phyloP scores from a whole-genome alignment of 192 early-diverging fungal genomes.

The Entomortierella beljakovae region DNA sequence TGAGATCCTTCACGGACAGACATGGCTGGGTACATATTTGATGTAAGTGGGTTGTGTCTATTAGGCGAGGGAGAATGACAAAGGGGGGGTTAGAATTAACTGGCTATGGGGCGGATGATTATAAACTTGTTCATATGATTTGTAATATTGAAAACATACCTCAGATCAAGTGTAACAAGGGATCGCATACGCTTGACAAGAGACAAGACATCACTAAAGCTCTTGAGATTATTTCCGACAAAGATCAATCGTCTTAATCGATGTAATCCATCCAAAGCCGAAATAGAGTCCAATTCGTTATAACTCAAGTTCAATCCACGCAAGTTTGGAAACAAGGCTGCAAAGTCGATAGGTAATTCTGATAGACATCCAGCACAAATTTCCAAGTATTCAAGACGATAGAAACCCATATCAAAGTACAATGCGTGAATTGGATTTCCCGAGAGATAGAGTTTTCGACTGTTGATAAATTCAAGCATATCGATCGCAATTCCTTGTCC shows the following conservation, averaged over 20 bases:
- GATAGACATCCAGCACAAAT: slow-evolving; percentile 56
- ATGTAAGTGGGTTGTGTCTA: slow-evolving; percentile 46
- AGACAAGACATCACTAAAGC: slow-evolving; percentile 35
- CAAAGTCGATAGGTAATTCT: slow-evolving; percentile 54
- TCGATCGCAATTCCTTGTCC: slow-evolving; percentile 55
- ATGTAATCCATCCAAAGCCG: slow-evolving; percentile 46
- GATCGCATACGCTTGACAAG: slow-evolving; percentile 52
- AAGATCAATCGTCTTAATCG: slow-evolving; percentile 56
- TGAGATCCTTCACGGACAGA: slow-evolving; percentile 48
- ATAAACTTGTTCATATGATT: no score
- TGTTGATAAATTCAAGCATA: slow-evolving; percentile 48
- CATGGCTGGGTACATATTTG: slow-evolving; percentile 56
- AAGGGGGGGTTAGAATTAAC: background rate
- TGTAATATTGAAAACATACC: slow-evolving; percentile 1
- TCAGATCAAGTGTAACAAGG: slow-evolving; percentile 38
- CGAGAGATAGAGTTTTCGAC: slow-evolving; percentile 38
- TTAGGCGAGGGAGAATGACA: background rate
- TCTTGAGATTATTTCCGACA: slow-evolving; percentile 58
- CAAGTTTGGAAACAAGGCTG: slow-evolving; percentile 54
- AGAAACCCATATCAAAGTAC: slow-evolving; percentile 51
- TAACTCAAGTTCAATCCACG: slow-evolving; percentile 54
- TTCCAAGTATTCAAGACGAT: slow-evolving; percentile 61
- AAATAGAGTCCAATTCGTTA: slow-evolving; percentile 54
- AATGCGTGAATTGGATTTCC: slow-evolving; percentile 54
- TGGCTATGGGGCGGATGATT: no score